Evolutionary conservation across 1,139 yeast species (phyloP).

Genomic region (Zygosaccharomyces pseudobailii): DNA sequence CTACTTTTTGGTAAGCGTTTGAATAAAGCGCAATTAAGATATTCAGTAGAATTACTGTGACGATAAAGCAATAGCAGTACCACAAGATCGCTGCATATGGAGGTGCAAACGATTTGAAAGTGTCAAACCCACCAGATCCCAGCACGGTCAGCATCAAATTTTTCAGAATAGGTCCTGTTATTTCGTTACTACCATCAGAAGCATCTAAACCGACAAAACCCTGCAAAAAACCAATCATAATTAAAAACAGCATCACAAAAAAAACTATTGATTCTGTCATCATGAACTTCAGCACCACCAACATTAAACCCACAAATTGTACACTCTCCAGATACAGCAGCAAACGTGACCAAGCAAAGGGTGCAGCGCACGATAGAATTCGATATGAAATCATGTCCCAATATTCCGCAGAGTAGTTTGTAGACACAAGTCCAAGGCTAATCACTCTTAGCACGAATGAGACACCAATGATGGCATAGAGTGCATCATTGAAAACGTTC

Average conservation of each 20-base stretch:
- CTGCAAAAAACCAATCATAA: constrained; percentile 76
- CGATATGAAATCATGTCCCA: constrained; percentile 68
- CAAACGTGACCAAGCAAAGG: constrained; percentile 80
- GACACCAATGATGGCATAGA: constrained; percentile 52
- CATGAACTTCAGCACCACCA: constrained; percentile 79
- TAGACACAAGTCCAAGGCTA: constrained; percentile 40
- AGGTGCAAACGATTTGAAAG: constrained; percentile 68
- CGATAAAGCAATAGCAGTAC: constrained; percentile 70
- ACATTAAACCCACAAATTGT: constrained; percentile 82
- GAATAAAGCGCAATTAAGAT: constrained; percentile 80
- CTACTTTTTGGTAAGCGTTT: constrained; percentile 76
- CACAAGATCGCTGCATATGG: constrained; percentile 79
- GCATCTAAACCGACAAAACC: constrained; percentile 85
- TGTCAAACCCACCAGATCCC: constrained; percentile 67
- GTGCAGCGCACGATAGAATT: constrained; percentile 74
- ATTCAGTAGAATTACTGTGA: constrained; percentile 69
- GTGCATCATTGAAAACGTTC: constrained; percentile 69
- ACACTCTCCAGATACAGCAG: constrained; percentile 73
- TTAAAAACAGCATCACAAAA: constrained; percentile 65
- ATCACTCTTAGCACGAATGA: constrained; percentile 55
- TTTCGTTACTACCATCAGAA: constrained; percentile 78
- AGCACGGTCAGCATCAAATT: constrained; percentile 67
- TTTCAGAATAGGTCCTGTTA: constrained; percentile 58
- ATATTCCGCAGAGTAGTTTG: constrained; percentile 27
- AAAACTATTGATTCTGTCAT: constrained; percentile 80